Conservation (phyloP, 1,139 yeast genomes). For the Eremothecium cymbalariae region DNA sequence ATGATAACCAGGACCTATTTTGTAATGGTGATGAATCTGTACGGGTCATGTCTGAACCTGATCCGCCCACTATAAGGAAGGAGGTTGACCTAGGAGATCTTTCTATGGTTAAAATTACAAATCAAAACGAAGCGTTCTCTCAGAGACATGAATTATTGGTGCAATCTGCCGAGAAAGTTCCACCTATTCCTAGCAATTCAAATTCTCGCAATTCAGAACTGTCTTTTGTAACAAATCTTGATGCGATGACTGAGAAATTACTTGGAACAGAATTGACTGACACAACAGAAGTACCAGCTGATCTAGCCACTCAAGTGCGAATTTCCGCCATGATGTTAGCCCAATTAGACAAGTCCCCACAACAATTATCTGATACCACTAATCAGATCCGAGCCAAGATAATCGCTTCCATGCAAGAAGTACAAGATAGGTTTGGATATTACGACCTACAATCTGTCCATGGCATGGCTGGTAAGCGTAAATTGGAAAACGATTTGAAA, state of each 20-base stretch:
- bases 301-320: constrained; percentile 83
- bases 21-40: background rate
- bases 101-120: constrained; percentile 44
- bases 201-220: constrained; percentile 32
- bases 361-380: constrained; percentile 50
- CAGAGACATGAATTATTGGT: constrained; percentile 35
- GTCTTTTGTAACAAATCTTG: constrained; percentile 31
- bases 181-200: constrained; percentile 32
- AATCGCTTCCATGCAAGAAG: constrained; percentile 77
- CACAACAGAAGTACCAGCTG: constrained; percentile 32
- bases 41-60: constrained; percentile 2
- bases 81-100: constrained; percentile 59
- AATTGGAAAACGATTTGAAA: constrained; percentile 82
- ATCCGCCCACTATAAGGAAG: constrained; percentile 10
- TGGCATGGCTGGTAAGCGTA: constrained; percentile 84
- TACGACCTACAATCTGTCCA: constrained; percentile 46
- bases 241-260: constrained; percentile 24
- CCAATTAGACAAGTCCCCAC: constrained; percentile 67
- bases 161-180: constrained; percentile 35
- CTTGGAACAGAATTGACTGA: constrained; percentile 14
- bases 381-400: constrained; percentile 76
- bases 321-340: constrained; percentile 92
- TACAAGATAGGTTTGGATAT: constrained; percentile 63
- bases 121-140: constrained; percentile 37
- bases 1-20: constrained; percentile 9